Base-by-base conservation (phyloP, 805 yeast genomes). In the Candida pseudofarinosa region DNA sequence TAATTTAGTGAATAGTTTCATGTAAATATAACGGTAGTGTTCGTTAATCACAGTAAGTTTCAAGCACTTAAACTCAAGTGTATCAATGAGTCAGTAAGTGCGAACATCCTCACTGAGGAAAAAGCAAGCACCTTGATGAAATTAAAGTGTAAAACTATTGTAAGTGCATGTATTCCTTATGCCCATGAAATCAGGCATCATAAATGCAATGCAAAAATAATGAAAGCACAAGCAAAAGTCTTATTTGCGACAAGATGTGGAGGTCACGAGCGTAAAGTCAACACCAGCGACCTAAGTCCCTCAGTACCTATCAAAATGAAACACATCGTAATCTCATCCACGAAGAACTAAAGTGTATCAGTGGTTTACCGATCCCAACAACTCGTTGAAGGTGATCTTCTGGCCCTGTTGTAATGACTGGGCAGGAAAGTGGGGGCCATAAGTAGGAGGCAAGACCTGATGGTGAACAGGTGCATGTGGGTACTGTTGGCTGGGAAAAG, bases 301-400 rank as follows among this genome's bases (percentile, higher is more conserved):
- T 7, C 28, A 23, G 28, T 7, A 23, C 28, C 10, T 23, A 23
- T 23, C n/a, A n/a, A n/a, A 23, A 23, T 23, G 28, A 7, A 23
- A 23, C 6, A 23, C 6, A 23, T 23, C 6, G 28, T 23, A 23
- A 23, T 10, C 28, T 23, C 6, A 23, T 23, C 10, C 28, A 23
- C 28, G 10, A 23, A 38, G 36, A 38, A 33, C 38, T 32, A 39
- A 39, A 28, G 18, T 41, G 17, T 15, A 23, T 38, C 39, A 45
- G 32, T 36, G 35, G 49, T 58, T 58, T 26, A 57, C 46, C 4
- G 59, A 62, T 19, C 68, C 62, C 43, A 68, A 54, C 49, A 70
- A 61, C 20, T 70, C 73, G 49, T 65, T 64, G 39, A 70, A 70
- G 18, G 67, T 57, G 41, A 70, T 69, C 53, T 60, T 63, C 40